phyloP scores from a whole-genome alignment of 2,329 filamentous ascomycete genomes.

The Hymenoscyphus occultus region DNA sequence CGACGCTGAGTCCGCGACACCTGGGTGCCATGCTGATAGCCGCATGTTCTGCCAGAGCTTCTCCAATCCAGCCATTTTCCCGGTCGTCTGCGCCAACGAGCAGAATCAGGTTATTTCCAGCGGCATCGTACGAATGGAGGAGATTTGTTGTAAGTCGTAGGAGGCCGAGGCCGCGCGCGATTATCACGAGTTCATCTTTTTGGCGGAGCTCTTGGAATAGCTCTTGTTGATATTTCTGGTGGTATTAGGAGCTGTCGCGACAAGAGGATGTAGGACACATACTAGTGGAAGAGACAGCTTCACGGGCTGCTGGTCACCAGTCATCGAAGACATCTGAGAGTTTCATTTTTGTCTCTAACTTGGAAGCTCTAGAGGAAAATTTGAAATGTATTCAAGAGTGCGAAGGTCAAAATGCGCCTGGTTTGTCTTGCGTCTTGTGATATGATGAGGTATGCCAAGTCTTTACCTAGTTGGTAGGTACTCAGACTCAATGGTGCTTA shows the following conservation, averaged over 20 bases:
- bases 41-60: constrained; percentile 92
- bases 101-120: constrained; percentile 87
- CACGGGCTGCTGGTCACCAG: constrained; percentile 58
- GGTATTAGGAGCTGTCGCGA: constrained; percentile 17
- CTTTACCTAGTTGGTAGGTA: no score
- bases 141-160: constrained; percentile 93
- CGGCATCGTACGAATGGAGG: constrained; percentile 93
- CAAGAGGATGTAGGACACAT: constrained; percentile 32
- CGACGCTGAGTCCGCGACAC: constrained; percentile 80
- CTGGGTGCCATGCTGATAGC: constrained; percentile 80
- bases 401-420: no score
- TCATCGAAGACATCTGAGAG: constrained; percentile 34
- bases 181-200: constrained; percentile 90
- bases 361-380: background rate
- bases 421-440: no score
- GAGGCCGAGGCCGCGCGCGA: constrained; percentile 88
- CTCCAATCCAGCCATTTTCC: constrained; percentile 96
- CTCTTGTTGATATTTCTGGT: constrained; percentile 84
- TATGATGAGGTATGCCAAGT: no score
- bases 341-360: constrained; percentile 26
- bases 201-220: constrained; percentile 86
- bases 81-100: constrained; percentile 86
- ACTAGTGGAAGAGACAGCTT: constrained; percentile 77
- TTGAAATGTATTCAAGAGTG: background rate
- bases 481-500: background rate